These are phyloP conservation scores for Cercospora beticola DNA, from an alignment of 2,329 filamentous ascomycete species.

Conservation along the genomic window DNA sequence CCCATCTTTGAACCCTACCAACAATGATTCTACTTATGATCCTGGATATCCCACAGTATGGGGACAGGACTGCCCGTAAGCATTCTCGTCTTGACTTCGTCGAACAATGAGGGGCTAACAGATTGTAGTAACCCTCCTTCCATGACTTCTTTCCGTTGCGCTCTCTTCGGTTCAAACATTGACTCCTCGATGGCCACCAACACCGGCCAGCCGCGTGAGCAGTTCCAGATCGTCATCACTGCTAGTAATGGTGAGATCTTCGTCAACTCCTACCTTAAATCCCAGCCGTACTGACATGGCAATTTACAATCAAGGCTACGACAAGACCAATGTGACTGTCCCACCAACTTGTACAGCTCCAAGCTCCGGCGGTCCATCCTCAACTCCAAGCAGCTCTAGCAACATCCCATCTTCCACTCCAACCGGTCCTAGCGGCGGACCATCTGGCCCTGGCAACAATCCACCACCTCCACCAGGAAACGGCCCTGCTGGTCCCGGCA, in stretches of 20 bases:
- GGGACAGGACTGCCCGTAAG: slow-evolving; percentile 27
- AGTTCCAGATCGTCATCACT: slow-evolving; percentile 33
- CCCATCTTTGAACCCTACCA: slow-evolving; percentile 28
- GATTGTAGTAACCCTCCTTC: slow-evolving; percentile 24
- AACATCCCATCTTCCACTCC: not conserved
- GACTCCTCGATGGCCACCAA: slow-evolving; percentile 31
- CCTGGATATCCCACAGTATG: slow-evolving; percentile 25
- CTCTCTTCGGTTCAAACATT: slow-evolving; percentile 36
- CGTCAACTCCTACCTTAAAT: slow-evolving; percentile 1
- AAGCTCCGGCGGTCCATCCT: slow-evolving; percentile 3
- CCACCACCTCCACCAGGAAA: not conserved
- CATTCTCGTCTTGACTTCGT: not conserved
- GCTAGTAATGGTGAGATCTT: slow-evolving; percentile 26
- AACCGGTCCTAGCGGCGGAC: not conserved
- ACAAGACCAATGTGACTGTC: slow-evolving; percentile 28
- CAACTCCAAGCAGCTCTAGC: not conserved
- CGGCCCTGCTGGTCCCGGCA: not conserved
- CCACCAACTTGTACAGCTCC: slow-evolving; percentile 17
- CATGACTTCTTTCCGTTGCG: slow-evolving; percentile 38
- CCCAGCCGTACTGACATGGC: not conserved
- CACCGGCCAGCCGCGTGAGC: slow-evolving; percentile 25
- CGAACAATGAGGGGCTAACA: not conserved
- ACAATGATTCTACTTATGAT: slow-evolving; percentile 26
- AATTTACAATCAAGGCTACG: not conserved
- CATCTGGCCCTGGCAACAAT: not conserved